A percentile compares a stretch with the other conserved stretches of the same genome.
Evolutionary conservation across 768 basidiomycete species (phyloP).

Genomic region (Agrocybe praecox): DNA sequence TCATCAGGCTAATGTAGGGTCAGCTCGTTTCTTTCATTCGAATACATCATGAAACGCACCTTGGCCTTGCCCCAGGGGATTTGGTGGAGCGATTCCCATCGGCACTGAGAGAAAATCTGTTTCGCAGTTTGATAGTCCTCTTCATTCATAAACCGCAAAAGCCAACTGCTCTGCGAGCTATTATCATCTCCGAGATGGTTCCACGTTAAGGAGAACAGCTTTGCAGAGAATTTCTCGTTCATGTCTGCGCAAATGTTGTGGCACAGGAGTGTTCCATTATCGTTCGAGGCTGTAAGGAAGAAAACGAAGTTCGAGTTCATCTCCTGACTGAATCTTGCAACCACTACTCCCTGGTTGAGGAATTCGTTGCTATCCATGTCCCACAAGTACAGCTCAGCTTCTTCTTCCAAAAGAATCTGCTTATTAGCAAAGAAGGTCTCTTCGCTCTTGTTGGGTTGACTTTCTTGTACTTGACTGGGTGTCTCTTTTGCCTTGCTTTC

Average conservation of each 20-base stretch:
- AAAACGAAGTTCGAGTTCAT: constrained; percentile 51
- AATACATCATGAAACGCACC: constrained; percentile 37
- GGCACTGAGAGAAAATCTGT: constrained; percentile 61
- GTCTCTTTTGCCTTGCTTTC: constrained; percentile 13
- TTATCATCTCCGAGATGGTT: constrained; percentile 63
- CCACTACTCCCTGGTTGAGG: constrained; percentile 52
- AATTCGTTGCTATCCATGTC: constrained; percentile 52
- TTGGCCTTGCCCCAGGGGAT: constrained; percentile 80
- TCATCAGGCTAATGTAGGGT: constrained; percentile 66
- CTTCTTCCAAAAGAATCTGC: constrained; percentile 37
- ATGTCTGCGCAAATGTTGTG: constrained; percentile 69
- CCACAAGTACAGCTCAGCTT: constrained; percentile 68
- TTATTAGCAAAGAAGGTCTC: constrained; percentile 23
- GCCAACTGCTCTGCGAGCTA: constrained; percentile 72
- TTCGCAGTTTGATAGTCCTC: constrained; percentile 65
- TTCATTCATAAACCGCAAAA: constrained; percentile 64
- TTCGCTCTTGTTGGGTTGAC: neutral
- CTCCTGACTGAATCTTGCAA: constrained; percentile 53
- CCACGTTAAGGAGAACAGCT: constrained; percentile 83
- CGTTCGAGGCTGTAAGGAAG: constrained; percentile 58
- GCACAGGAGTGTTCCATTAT: constrained; percentile 52
- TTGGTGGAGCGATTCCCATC: constrained; percentile 84
- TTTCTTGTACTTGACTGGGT: constrained; percentile 10
- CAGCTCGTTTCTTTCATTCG: neutral
- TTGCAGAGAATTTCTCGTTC: constrained; percentile 69